Percentiles rank a stretch among this genome's conserved stretches.
Evolutionary conservation across 2,329 filamentous ascomycete species (phyloP).

Genomic region (Aureobasidium pullulans): DNA sequence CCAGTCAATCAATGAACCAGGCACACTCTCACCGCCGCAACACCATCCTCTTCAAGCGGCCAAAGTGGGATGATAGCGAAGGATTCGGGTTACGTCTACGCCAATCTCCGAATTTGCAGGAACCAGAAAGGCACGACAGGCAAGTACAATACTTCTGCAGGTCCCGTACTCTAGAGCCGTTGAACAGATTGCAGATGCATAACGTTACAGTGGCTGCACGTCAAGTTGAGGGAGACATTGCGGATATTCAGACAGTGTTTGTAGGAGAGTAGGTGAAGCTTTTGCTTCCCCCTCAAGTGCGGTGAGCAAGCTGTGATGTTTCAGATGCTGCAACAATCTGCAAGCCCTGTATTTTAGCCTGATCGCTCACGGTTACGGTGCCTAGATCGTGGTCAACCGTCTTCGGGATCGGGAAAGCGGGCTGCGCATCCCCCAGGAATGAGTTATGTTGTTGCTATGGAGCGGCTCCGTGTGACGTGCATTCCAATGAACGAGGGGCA

Average conservation of each 20-base stretch:
- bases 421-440: conserved; percentile 6
- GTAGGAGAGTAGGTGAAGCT: not conserved
- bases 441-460: not conserved
- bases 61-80: not conserved
- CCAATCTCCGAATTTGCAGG: conserved; percentile 6
- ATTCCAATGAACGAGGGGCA: conserved; percentile 5
- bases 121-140: conserved; percentile 2
- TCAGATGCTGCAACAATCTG: conserved; percentile 4
- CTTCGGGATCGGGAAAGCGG: not conserved
- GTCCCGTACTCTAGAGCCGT: conserved; percentile 3
- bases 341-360: conserved; percentile 7
- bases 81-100: not conserved
- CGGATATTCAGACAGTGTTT: conserved; percentile 3
- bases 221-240: not conserved
- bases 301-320: conserved; percentile 8
- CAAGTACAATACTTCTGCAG: conserved; percentile 3
- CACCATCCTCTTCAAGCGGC: not conserved
- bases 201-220: conserved; percentile 8
- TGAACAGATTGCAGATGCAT: conserved; percentile 6
- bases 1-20: conserved; percentile 7
- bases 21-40: conserved; percentile 5
- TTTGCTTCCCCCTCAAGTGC: conserved; percentile 3
- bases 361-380: not conserved
- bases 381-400: not conserved
- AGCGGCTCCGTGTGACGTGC: conserved; percentile 8